Percentiles rank a stretch among this genome's conserved stretches.
Evolutionary conservation across 768 basidiomycete genomes (phyloP).

Genomic region (Russula dissimulans): DNA sequence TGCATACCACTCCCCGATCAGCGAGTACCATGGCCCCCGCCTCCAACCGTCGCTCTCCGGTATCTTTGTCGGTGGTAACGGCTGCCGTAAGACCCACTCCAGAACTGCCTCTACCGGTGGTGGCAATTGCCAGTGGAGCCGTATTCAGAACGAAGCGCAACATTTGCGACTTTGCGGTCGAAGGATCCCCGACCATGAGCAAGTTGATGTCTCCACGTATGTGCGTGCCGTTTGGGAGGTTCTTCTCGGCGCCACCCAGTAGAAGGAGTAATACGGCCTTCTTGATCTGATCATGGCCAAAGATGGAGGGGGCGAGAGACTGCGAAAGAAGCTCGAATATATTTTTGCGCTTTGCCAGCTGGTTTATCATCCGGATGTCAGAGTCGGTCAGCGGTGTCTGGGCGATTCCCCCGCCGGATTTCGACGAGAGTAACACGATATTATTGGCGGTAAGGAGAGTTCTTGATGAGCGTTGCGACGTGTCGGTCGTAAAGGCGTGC

Average conservation of each 20-base stretch:
- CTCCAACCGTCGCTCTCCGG: constrained; percentile 92
- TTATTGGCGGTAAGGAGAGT: constrained; percentile 93
- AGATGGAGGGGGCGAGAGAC: constrained; percentile 96
- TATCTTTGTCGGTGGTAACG: constrained; percentile 96
- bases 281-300: constrained; percentile 94
- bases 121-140: constrained; percentile 95
- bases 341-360: constrained; percentile 76
- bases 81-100: constrained; percentile 98
- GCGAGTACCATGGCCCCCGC: constrained; percentile 99
- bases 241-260: constrained; percentile 96
- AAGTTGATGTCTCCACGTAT: constrained; percentile 99
- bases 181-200: constrained; percentile 98
- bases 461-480: constrained; percentile 32
- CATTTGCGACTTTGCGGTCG: constrained; percentile 96
- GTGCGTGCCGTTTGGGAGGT: constrained; percentile 93
- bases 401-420: constrained; percentile 90
- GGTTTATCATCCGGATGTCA: constrained; percentile 94
- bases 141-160: constrained; percentile 93
- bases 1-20: constrained; percentile 97
- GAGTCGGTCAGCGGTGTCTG: constrained; percentile 86
- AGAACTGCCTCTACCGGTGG: constrained; percentile 95
- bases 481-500: background rate
- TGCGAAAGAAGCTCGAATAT: constrained; percentile 86
- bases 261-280: constrained; percentile 86
- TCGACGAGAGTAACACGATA: constrained; percentile 87